Evolutionary conservation across 176 grass and related monocot species (phyloP), one percentile per base, ranked within the genome.

Genomic region (Elymus sibiricus): DNA sequence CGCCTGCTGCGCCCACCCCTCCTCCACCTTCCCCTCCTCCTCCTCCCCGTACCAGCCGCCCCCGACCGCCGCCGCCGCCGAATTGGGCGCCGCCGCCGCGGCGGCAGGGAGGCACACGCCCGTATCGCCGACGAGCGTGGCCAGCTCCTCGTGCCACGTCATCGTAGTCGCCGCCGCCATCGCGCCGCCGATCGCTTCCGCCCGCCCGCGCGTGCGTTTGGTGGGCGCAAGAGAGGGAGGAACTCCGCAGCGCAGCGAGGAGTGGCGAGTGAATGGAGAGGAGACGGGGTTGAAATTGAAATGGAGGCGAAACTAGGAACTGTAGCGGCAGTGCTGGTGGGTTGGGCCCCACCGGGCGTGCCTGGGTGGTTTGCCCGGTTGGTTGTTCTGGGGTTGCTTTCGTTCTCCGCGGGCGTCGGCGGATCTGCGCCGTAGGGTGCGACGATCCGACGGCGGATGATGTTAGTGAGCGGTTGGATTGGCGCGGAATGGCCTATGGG

Each of bases 111-210:
- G 83, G 17, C 64, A 65, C 46, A 85, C 82, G 78, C 86, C 90
- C 5, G 86, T 58, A 65, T 91, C 92, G 0, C 80, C 91, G 56
- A 90, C 88, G 21, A 91, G 82, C 67, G 80, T 93, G 46, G 82
- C 79, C 16, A 96, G 84, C 37, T 99, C 92, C 34, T 99, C 97
- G 47, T 94, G 92, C 97, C 97, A 99, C 86, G 92, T 88, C 97
- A 96, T 96, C 82, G 86, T 95, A 25, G 55, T 13, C 32, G 61
- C 85, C 90, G 83, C 79, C 81, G 77, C 80, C 93, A 79, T 82
- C 84, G 65, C 84, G 77, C 87, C 67, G 87, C 80, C 85, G 85
- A 90, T 89, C 81, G 34, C 64, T 22, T 22, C 35, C 34, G 83
- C 64, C 35, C 34, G 83, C 64, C 38, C 38, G 2, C 8, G 63